Conservation (phyloP, 1,139 yeast genomes). For the Candida dubliniensis region DNA sequence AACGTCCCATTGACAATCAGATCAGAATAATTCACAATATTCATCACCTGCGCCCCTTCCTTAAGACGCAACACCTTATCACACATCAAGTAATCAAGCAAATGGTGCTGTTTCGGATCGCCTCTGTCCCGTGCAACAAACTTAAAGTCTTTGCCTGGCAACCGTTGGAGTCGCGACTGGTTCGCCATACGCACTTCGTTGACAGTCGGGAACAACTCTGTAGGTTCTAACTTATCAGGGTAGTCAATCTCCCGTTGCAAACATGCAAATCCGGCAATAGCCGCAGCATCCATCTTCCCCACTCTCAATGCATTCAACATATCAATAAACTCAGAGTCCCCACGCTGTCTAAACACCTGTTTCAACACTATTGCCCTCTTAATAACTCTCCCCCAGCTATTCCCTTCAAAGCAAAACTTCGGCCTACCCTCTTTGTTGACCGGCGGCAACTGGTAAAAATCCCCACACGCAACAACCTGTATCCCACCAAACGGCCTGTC, state of each 20-base stretch:
- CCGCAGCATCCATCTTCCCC: conserved; percentile 54
- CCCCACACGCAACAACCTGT: conserved; percentile 77
- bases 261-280: conserved; percentile 43
- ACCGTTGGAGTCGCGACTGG: conserved; percentile 42
- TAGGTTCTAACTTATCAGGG: conserved; percentile 76
- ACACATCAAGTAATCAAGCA: conserved; percentile 48
- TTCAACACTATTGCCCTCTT: conserved; percentile 57
- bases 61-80: conserved; percentile 46
- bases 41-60: conserved; percentile 64
- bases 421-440: conserved; percentile 45
- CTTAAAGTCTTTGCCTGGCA: conserved; percentile 40
- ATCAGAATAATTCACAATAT: conserved; percentile 45
- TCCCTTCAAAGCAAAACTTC: conserved; percentile 58
- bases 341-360: conserved; percentile 70
- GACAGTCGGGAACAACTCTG: conserved; percentile 76
- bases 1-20: conserved; percentile 57
- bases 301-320: conserved; percentile 74
- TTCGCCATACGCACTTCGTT: conserved; percentile 75
- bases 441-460: conserved; percentile 85
- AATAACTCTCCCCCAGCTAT: conserved; percentile 56
- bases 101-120: conserved; percentile 12
- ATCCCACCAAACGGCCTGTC: conserved; percentile 74
- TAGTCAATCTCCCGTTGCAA: conserved; percentile 58
- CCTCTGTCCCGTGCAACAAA: conserved; percentile 52
- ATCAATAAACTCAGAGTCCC: conserved; percentile 64